Percentiles rank a stretch among this genome's conserved stretches.
These are phyloP conservation scores for Cicer arietinum DNA, from an alignment of 306 rosid species.

Conservation along the genomic window DNA sequence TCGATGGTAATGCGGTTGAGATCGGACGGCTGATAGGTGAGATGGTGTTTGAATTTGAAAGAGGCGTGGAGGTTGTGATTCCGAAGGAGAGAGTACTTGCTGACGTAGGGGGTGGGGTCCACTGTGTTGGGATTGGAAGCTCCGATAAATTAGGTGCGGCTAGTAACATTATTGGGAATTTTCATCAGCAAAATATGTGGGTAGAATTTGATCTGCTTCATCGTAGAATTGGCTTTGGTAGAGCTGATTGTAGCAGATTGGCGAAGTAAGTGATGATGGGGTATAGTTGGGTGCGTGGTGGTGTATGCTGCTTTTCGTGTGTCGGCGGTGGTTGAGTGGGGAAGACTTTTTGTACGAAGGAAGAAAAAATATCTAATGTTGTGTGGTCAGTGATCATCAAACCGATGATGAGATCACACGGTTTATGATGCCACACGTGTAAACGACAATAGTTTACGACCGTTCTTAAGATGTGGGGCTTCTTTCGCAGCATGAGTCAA, in stretches of 20 bases:
- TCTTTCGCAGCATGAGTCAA: conserved; percentile 10
- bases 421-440: conserved; percentile 37
- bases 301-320: conserved; percentile 16
- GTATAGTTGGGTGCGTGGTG: neutral
- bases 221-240: conserved; percentile 77
- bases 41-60: conserved; percentile 72
- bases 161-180: conserved; percentile 80
- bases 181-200: conserved; percentile 86
- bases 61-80: conserved; percentile 70
- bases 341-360: conserved; percentile 2
- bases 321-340: conserved; percentile 22
- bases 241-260: conserved; percentile 73
- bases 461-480: conserved; percentile 38
- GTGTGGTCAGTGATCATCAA: conserved; percentile 24
- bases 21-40: conserved; percentile 75
- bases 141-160: conserved; percentile 72
- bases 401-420: conserved; percentile 30
- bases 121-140: conserved; percentile 78
- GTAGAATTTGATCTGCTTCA: conserved; percentile 80
- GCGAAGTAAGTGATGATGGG: neutral
- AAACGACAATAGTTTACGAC: conserved; percentile 34
- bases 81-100: conserved; percentile 61
- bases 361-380: conserved; percentile 12
- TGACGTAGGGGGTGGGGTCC: conserved; percentile 72
- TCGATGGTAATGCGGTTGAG: conserved; percentile 48